Evolutionary conservation across 441 rosid species (phyloP).

Genomic region (Aquilaria agallochum): DNA sequence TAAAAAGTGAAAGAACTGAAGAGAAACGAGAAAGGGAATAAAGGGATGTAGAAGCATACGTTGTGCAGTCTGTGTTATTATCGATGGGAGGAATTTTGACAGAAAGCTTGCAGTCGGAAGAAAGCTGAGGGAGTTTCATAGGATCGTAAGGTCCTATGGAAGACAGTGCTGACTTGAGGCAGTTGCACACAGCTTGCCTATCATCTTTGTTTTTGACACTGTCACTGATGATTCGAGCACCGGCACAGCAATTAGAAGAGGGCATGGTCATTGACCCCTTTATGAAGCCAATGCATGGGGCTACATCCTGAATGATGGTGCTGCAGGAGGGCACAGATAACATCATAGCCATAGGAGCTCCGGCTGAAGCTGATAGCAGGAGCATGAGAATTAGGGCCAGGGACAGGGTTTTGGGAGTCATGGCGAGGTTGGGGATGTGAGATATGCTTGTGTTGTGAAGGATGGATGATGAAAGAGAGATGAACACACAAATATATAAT

Average conservation of each 20-base stretch:
- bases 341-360: not conserved
- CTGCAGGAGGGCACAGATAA: constrained; percentile 6
- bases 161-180: constrained; percentile 20
- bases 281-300: constrained; percentile 26
- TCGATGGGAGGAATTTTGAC: constrained; percentile 20
- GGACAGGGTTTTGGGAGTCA: constrained; percentile 8
- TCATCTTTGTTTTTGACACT: constrained; percentile 8
- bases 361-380: constrained; percentile 13
- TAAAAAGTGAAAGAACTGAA: not conserved
- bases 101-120: constrained; percentile 24
- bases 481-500: not conserved
- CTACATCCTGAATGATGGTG: not conserved
- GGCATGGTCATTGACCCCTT: constrained; percentile 3
- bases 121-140: constrained; percentile 12
- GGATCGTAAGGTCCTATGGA: constrained; percentile 8
- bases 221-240: constrained; percentile 9
- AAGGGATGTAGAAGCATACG: constrained; percentile 15
- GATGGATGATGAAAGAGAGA: not conserved
- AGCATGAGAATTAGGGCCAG: constrained; percentile 13
- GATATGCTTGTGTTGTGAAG: not conserved
- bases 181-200: constrained; percentile 22
- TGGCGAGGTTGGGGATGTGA: not conserved
- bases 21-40: not conserved
- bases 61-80: constrained; percentile 25
- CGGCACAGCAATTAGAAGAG: constrained; percentile 19